phyloP scores from a whole-genome alignment of 23 red algal species.

The Pyropia haitanensis region DNA sequence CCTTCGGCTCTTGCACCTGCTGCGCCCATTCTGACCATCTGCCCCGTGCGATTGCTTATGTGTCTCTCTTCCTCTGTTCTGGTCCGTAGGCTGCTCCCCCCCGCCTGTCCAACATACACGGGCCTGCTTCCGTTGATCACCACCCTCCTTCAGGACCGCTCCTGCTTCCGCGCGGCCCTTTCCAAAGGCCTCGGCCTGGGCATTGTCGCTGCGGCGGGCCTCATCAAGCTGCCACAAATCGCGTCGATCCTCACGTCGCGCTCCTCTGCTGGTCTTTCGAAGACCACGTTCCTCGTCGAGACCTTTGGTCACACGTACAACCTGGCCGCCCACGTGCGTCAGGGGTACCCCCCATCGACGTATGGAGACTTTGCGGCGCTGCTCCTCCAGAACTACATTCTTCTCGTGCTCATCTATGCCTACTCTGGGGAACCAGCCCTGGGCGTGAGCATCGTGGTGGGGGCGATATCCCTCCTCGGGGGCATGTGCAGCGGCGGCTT shows the following conservation, averaged over 20 bases:
- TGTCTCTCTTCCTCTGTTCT: no score
- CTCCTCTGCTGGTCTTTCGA: conserved; percentile 67
- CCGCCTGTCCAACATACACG: no score
- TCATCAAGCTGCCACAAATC: conserved; percentile 95
- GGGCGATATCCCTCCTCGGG: conserved; percentile 9
- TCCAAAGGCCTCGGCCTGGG: conserved; percentile 54
- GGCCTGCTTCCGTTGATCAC: no score
- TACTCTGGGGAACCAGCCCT: conserved; percentile 7
- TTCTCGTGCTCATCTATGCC: conserved; percentile 63
- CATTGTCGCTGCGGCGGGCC: conserved; percentile 63
- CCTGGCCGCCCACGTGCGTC: conserved; percentile 79
- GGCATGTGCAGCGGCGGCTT: conserved; percentile 46
- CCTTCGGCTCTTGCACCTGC: no score
- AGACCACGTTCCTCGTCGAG: conserved; percentile 68
- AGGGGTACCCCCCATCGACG: conserved; percentile 76
- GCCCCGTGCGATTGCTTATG: no score
- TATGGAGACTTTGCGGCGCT: conserved; percentile 91
- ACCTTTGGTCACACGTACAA: conserved; percentile 96
- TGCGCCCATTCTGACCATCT: no score
- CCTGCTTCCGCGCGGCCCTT: conserved; percentile 37
- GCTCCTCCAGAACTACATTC: conserved; percentile 67
- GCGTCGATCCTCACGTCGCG: conserved; percentile 37
- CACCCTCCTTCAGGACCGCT: not conserved
- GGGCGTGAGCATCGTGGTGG: conserved; percentile 23
- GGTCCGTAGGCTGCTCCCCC: no score